Evolutionary conservation across 1,139 yeast species (phyloP), one percentile per base, ranked within the genome.

Genomic region (Eremothecium coryli): DNA sequence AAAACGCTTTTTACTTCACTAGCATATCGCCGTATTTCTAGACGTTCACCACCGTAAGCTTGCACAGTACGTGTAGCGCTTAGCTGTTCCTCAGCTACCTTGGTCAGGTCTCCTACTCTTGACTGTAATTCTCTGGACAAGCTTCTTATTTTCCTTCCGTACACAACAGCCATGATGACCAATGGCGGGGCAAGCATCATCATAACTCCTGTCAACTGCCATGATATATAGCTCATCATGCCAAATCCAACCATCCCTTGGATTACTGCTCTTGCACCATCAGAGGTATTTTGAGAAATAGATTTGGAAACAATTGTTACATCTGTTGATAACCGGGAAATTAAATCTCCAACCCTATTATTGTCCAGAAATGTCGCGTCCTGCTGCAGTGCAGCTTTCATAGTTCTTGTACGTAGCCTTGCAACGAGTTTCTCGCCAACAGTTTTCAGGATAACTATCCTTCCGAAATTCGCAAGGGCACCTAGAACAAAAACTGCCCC

Each of bases 61-160:
- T 90, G 96, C 33, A 93, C 85, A 0, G 95, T 85, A 48, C 73
- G 75, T 30, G 88, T 70, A 5, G 94, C 90, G 49, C 81, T 82
- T 42, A 90, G 67, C 45, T 90, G 84, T 49, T 90, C 97, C 52
- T 90, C 98, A n/a, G 95, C 81, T 4, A 82, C 94, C 52, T 88
- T 85, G 0, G 96, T 82, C 54, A 90, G 66, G 8, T 75, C 73
- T 25, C 97, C 98, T 33, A 90, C 72, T 23, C 88, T 81, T 38
- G 81, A 82, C 57, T 90, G 98, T 38, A 88, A 71, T 36, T 71
- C 70, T 38, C 88, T 68, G 1, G 95, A 81, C 23, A 88, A 65
- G 32, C 71, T 71, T 44, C 94, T 74, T 31, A 88, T 80, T 46
- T 76, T 70, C 40, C 81, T 70, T 38, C 98, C 97, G 55, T 88